Percentiles rank a stretch among this genome's conserved stretches.
Evolutionary conservation across 2,329 filamentous ascomycete species (phyloP).

Genomic region (Trichophyton verrucosum): DNA sequence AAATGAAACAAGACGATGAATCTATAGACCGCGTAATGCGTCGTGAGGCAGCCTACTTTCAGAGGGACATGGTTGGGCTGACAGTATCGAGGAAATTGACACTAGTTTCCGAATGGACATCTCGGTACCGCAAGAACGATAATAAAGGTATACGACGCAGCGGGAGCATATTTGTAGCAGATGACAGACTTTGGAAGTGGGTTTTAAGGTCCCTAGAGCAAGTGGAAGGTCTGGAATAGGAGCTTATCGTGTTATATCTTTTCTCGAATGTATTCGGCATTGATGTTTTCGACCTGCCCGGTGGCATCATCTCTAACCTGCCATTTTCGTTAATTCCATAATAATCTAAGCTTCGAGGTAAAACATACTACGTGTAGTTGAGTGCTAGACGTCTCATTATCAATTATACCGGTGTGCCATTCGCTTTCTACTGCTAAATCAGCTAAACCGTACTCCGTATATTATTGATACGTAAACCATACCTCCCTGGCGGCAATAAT

Average conservation of each 20-base stretch:
- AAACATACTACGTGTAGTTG: no score
- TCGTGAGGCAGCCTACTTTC: slow-evolving; percentile 5
- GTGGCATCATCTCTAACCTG: no score
- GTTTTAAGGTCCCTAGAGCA: slow-evolving; percentile 8
- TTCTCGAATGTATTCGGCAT: no score
- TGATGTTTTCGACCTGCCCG: no score
- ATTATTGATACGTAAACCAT: no score
- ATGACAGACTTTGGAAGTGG: slow-evolving; percentile 8
- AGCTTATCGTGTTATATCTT: background rate
- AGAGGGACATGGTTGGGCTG: slow-evolving; percentile 5
- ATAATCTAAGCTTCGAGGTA: no score
- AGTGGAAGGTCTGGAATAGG: background rate
- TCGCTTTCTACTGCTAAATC: no score
- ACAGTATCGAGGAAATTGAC: slow-evolving; percentile 7
- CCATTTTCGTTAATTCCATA: no score
- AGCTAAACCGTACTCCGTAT: no score
- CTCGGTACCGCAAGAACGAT: slow-evolving; percentile 5
- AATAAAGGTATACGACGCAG: slow-evolving; percentile 7
- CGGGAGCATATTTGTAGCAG: slow-evolving; percentile 7
- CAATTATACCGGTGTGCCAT: no score
- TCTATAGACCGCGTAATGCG: background rate
- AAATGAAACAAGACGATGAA: slow-evolving; percentile 8
- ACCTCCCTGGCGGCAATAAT: no score
- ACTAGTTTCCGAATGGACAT: slow-evolving; percentile 8
- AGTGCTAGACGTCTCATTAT: no score